Evolutionary conservation across 257 asterid genomes (phyloP), one percentile per base, ranked within the genome.

Genomic region (Petunia secreta): DNA sequence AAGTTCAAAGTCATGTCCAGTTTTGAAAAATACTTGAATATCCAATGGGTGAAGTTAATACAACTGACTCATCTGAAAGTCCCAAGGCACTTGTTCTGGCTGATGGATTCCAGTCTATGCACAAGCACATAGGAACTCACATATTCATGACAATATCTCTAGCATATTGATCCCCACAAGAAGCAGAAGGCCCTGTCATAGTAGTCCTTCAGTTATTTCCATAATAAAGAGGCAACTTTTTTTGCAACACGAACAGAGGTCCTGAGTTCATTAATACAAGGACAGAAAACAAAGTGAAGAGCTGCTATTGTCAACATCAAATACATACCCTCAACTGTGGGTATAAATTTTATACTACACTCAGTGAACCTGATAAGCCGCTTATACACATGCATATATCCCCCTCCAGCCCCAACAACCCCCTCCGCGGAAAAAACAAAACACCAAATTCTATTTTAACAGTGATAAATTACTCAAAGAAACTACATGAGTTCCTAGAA

Each of bases 71-170:
- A 79, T 91, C 89, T 4, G 97, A 95, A 55, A 87, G 95, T 60
- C 98, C 93, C 25, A 90, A 89, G 15, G 92, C 87, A 84, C 89
- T 69, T 77, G 96, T 93, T 78, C 92, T 82, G 14, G 92, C 89
- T 5, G 92, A 84, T 11, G 88, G 84, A 63, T 89, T 89, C 98
- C 98, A 94, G 71, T 94, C 96, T 34, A 94, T 79, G 84, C 92
- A 93, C 87, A 93, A 87, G 86, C 96, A 93, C 98, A 94, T 94
- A 75, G 5, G 95, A 89, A 89, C 97, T 93, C 67, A 92, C 79
- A 13, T 80, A 57, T 73, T 92, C 85, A 71, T 89, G 86, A 52
- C 77, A 79, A 25, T 62, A 91, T 78, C 85, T 89, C 95, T 46
- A 83, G 82, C 39, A 95, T 85, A 80, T 43, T 36, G 75, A 44